Base-by-base conservation (phyloP, 352 stramenopile species). In the Aphanomyces stellatus region DNA sequence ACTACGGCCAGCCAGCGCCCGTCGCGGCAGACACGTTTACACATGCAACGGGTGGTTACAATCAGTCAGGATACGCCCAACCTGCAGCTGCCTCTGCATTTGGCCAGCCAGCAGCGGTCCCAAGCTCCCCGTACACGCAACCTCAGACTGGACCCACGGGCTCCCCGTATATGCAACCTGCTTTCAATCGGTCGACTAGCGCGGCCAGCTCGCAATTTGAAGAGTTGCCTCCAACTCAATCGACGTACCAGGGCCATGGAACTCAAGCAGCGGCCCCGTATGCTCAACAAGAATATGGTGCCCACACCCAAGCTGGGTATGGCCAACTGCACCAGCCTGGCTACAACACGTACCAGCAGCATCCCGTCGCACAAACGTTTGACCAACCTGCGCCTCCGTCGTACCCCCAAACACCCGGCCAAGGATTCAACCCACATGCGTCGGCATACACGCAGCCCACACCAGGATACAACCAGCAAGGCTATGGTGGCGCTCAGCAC, bases 331-430 rank as follows among this genome's bases (percentile, higher is more conserved):
- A n/a, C n/a, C n/a, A n/a, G n/a, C n/a, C n/a, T n/a, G n/a, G n/a
- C n/a, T n/a, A n/a, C n/a, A n/a, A n/a, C n/a, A n/a, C n/a, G n/a
- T n/a, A n/a, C 13, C 33, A 57, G 13, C 30, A 33, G 13, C 49
- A 57, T 17, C 49, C 49, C 19, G 49, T 57, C 5, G 49, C 49
- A 8, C 49, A 57, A 57, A 57, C 49, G 3, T 57, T 57, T 57
- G 49, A 57, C n/a, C 49, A 57, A 30, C 49, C 49, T 34, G 49
- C 49, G 22, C 25, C 30, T 17, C 49, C 49, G 25, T 57, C 49
- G 30, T 57, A 57, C 30, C 49, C 49, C n/a, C 49, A 57, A 57
- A 30, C 27, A 7, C 49, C 49, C 15, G 49, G 25, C 5, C 49
- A 57, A 19, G 49, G 49, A 15, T 51, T 51, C 25, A 25, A 5